Base-by-base conservation (phyloP, 1,139 yeast genomes). In the Sugiyamaella japonica region DNA sequence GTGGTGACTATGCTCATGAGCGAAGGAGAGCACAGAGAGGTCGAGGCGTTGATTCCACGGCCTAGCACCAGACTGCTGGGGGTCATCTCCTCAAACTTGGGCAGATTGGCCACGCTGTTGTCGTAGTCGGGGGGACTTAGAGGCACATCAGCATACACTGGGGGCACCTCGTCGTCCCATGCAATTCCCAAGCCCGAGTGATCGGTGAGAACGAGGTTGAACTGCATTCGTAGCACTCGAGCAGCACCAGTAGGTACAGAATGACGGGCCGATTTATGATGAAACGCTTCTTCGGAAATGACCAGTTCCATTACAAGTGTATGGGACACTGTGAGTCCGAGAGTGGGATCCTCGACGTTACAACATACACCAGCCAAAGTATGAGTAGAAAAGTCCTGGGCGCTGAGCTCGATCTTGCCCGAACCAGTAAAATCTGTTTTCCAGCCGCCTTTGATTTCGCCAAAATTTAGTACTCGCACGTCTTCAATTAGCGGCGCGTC, bases 121-220 rank as follows among this genome's bases (percentile, higher is more conserved):
- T 70, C 77, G 68, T 89, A 89, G 7, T 84, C 83, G 1, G 99
- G 99, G 0, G 99, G 98, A 45, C 95, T 83, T 46, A 88, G 75
- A 0, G 95, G 82, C 16, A 91, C 91, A 64, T 89, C 93, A 52
- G 83, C 89, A 66, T 95, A 93, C 20, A 89, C 88, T 1, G 99
- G 99, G 0, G 99, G 99, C 16, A 93, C 98, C 70, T 93, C 99
- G 67, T 91, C 98, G 71, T 93, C 98, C 99, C 99, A 93, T 0
- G 98, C 88, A 36, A 93, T 89, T 3, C 99, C 99, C 48, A 93
- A 76, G 0, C 99, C 99, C 0, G 96, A 86, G 55, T 98, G 77
- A 68, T 91, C 98, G 1, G 96, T 88, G 28, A 93, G 71, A 9
- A 77, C 77, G 15, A 93, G 66, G 62, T 86, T 86, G 71, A 93